These are phyloP conservation scores for Ramaria sp. DNA, from an alignment of 768 basidiomycete genomes.

Conservation along the genomic window DNA sequence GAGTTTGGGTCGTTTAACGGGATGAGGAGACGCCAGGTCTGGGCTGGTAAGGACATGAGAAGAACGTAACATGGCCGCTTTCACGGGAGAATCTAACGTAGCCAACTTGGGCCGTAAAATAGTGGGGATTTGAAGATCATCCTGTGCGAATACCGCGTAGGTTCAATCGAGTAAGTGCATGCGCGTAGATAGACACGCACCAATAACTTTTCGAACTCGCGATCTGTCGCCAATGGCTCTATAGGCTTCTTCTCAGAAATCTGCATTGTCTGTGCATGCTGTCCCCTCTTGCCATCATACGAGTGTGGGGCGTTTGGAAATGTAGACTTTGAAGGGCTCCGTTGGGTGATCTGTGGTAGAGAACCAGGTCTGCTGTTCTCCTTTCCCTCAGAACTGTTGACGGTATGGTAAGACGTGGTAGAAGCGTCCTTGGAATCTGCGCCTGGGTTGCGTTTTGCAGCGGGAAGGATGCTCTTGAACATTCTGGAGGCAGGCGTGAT, in stretches of 20 bases:
- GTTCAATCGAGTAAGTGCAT: neutral
- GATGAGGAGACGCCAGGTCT: conserved; percentile 22
- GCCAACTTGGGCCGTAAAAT: conserved; percentile 67
- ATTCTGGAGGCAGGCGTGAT: neutral
- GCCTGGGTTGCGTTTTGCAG: neutral
- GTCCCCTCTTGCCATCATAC: neutral
- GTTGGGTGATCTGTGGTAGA: neutral
- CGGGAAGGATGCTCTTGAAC: conserved; percentile 8
- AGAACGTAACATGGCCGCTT: conserved; percentile 86
- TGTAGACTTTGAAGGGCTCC: neutral
- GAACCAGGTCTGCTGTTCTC: conserved; percentile 4
- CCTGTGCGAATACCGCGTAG: conserved; percentile 31
- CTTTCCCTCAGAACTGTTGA: neutral
- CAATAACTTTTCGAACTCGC: conserved; percentile 74
- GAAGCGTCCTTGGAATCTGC: neutral
- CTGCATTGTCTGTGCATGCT: neutral
- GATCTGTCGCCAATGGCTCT: conserved; percentile 36
- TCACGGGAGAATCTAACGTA: conserved; percentile 76
- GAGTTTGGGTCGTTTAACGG: conserved; percentile 43
- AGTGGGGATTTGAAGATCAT: conserved; percentile 81
- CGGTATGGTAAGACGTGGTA: neutral
- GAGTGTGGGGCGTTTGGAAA: conserved; percentile 1
- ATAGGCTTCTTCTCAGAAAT: conserved; percentile 9
- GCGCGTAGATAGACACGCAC: conserved; percentile 32
- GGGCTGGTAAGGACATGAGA: conserved; percentile 48